Percentiles rank a stretch among this genome's conserved stretches.
Evolutionary conservation across 2,329 filamentous ascomycete species (phyloP).

Genomic region (Diaporthe vaccinii): DNA sequence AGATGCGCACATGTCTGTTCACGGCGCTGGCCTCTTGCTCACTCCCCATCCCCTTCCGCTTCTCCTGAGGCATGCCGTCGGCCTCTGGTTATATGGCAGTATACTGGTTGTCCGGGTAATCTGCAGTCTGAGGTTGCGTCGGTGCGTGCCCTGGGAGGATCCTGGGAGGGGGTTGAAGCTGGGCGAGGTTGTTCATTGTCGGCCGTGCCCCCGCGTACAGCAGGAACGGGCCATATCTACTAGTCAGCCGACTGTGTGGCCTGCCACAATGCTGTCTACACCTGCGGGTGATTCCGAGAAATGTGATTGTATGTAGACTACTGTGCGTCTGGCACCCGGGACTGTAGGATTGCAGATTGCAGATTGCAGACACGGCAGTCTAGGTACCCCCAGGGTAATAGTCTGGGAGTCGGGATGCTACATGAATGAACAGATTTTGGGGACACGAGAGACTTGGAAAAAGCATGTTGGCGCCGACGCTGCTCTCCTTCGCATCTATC

Average conservation of each 20-base stretch:
- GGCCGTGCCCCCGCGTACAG: background rate
- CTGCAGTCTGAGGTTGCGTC: background rate
- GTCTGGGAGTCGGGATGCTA: background rate
- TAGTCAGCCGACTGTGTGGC: background rate
- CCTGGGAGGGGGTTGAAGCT: background rate
- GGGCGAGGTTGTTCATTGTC: background rate
- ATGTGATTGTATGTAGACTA: background rate
- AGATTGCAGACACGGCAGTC: background rate
- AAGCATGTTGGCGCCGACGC: background rate
- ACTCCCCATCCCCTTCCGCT: too few species aligned
- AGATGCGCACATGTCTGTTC: background rate
- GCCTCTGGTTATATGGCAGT: background rate
- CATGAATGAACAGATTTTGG: background rate
- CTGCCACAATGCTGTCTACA: background rate
- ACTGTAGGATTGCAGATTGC: background rate
- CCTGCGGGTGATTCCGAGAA: background rate
- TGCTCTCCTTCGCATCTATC: background rate
- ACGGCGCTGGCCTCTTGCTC: background rate
- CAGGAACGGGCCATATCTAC: background rate
- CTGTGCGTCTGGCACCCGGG: conserved; percentile 7
- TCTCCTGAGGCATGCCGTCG: background rate
- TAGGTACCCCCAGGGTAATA: background rate
- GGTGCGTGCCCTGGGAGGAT: background rate
- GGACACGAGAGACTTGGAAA: background rate
- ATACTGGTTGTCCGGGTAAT: background rate